Evolutionary conservation across 805 yeast species (phyloP).

Genomic region (Debaryomyces tyrocola): DNA sequence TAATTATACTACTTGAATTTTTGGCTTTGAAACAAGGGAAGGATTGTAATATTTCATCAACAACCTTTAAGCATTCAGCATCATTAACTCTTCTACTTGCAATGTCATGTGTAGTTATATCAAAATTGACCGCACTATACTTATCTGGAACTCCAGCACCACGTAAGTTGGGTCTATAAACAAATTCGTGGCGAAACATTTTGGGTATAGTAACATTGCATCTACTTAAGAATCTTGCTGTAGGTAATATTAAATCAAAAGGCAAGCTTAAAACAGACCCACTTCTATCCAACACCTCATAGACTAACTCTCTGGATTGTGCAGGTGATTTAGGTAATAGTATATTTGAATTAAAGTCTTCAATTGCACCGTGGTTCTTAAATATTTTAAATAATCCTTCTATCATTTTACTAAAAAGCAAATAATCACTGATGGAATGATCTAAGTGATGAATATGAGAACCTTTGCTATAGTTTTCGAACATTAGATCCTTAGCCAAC

Average conservation of each 20-base stretch:
- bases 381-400: slow-evolving; percentile 64
- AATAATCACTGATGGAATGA: slow-evolving; percentile 41
- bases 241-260: slow-evolving; percentile 84
- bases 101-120: slow-evolving; percentile 58
- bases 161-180: slow-evolving; percentile 63
- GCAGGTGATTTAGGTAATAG: slow-evolving; percentile 83
- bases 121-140: slow-evolving; percentile 85
- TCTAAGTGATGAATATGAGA: slow-evolving; percentile 25
- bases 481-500: slow-evolving; percentile 80
- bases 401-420: slow-evolving; percentile 60
- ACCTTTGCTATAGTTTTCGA: slow-evolving; percentile 51
- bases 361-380: slow-evolving; percentile 82
- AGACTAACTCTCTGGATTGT: slow-evolving; percentile 61
- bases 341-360: slow-evolving; percentile 59
- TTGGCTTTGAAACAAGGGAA: slow-evolving; percentile 64
- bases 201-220: slow-evolving; percentile 53
- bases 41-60: slow-evolving; percentile 66
- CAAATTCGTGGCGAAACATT: slow-evolving; percentile 74
- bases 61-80: slow-evolving; percentile 83
- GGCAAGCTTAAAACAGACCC: slow-evolving; percentile 90
- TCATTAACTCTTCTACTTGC: slow-evolving; percentile 58
- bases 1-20: slow-evolving; percentile 53
- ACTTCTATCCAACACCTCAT: slow-evolving; percentile 77
- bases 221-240: slow-evolving; percentile 80
- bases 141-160: slow-evolving; percentile 69